Evolutionary conservation across 2,329 filamentous ascomycete species (phyloP).

Genomic region (Orbilia blumenaviensis): DNA sequence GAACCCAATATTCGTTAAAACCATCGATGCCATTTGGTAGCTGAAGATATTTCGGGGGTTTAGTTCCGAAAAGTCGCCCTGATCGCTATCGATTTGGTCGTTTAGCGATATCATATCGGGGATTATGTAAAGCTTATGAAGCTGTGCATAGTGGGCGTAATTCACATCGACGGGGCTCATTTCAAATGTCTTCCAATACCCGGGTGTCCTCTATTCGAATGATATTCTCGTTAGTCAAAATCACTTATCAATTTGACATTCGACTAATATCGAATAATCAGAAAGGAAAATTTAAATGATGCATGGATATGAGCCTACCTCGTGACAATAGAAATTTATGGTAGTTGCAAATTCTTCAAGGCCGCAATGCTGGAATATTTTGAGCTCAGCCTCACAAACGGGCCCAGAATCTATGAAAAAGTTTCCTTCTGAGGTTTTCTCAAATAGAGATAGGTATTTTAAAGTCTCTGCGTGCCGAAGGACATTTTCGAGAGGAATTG

Average conservation of each 20-base stretch:
- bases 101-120: constrained; percentile 16
- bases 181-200: constrained; percentile 22
- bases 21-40: constrained; percentile 20
- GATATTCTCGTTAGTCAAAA: background rate
- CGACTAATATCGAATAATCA: no score
- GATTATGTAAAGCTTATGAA: constrained; percentile 30
- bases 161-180: constrained; percentile 17
- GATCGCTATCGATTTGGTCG: constrained; percentile 15
- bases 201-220: background rate
- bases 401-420: constrained; percentile 6
- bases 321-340: constrained; percentile 18
- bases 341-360: constrained; percentile 23
- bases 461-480: constrained; percentile 11
- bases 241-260: no score
- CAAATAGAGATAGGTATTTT: constrained; percentile 20
- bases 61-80: constrained; percentile 6
- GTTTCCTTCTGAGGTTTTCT: background rate
- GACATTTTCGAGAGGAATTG: constrained; percentile 7
- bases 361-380: constrained; percentile 6
- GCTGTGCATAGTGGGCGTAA: constrained; percentile 12
- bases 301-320: background rate
- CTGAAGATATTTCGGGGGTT: constrained; percentile 9
- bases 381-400: constrained; percentile 15
- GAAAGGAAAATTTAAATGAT: background rate
- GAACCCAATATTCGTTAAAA: constrained; percentile 23